Percentiles rank a stretch among this genome's conserved stretches.
Conservation (phyloP, 768 basidiomycete species). For the Lactarius tabidus region DNA sequence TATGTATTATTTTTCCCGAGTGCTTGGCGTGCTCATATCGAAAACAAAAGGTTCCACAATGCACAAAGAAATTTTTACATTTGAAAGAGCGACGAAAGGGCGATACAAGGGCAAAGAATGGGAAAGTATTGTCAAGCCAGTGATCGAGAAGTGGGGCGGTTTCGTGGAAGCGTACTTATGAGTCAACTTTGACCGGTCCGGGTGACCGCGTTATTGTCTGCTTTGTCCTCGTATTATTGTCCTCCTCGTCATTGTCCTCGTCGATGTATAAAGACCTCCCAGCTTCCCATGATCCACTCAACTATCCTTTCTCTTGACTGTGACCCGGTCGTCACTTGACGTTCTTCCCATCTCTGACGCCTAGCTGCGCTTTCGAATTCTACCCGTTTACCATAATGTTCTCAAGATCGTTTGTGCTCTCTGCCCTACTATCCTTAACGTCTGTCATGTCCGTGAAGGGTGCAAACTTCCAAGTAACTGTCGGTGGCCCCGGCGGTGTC, state of each 20-base stretch:
- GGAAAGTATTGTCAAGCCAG: slow-evolving; percentile 68
- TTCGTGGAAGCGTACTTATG: slow-evolving; percentile 44
- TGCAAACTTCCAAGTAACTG: slow-evolving; percentile 42
- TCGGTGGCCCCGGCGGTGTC: slow-evolving; percentile 42
- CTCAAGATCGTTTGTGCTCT: slow-evolving; percentile 27
- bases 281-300: not conserved
- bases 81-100: slow-evolving; percentile 51
- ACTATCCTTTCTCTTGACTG: slow-evolving; percentile 12
- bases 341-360: not conserved
- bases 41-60: slow-evolving; percentile 45
- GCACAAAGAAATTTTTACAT: slow-evolving; percentile 81
- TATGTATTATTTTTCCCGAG: slow-evolving; percentile 35
- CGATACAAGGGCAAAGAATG: slow-evolving; percentile 63
- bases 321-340: slow-evolving; percentile 15
- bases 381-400: slow-evolving; percentile 11
- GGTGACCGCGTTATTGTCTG: not conserved
- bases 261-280: slow-evolving; percentile 12
- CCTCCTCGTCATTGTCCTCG: slow-evolving; percentile 9
- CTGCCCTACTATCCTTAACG: slow-evolving; percentile 29
- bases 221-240: slow-evolving; percentile 8
- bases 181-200: not conserved
- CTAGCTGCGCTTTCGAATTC: slow-evolving; percentile 4
- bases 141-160: slow-evolving; percentile 73
- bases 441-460: slow-evolving; percentile 35
- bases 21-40: not conserved